Percentiles rank a stretch among this genome's conserved stretches.
These are phyloP conservation scores for Plasmopara muralis DNA, from an alignment of 352 stramenopile species.

Conservation along the genomic window DNA sequence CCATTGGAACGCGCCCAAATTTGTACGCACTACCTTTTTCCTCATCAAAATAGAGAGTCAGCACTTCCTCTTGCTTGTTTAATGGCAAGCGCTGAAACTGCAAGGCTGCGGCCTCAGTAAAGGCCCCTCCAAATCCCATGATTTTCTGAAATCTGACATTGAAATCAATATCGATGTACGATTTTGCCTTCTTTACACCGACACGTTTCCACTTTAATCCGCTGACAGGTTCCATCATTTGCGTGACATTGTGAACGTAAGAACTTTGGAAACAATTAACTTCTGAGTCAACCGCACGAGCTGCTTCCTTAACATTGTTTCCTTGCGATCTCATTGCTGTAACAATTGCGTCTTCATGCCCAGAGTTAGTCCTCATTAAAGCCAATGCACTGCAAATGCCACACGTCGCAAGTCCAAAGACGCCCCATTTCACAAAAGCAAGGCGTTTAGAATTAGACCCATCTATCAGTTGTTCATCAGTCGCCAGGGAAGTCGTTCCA, in stretches of 20 bases:
- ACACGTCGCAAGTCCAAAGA: conserved; percentile 22
- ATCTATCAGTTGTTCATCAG: conserved; percentile 17
- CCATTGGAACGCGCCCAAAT: conserved; percentile 87
- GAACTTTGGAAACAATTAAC: conserved; percentile 59
- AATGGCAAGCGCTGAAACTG: conserved; percentile 77
- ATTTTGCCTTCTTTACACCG: conserved; percentile 9
- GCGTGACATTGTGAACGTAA: conserved; percentile 45
- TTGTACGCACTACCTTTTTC: conserved; percentile 70
- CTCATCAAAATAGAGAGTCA: conserved; percentile 85
- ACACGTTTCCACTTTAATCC: conserved; percentile 33
- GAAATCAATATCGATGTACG: conserved; percentile 45
- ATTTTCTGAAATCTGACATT: conserved; percentile 62
- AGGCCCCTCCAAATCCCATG: conserved; percentile 87
- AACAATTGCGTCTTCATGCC: conserved; percentile 14
- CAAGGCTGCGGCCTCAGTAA: conserved; percentile 85
- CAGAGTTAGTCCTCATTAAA: conserved; percentile 12
- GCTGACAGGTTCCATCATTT: conserved; percentile 53
- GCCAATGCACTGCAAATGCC: conserved; percentile 20
- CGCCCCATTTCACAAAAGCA: conserved; percentile 21
- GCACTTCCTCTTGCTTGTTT: conserved; percentile 74
- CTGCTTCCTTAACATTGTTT: conserved; percentile 7
- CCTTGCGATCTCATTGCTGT: conserved; percentile 4
- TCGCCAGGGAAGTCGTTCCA: conserved; percentile 27
- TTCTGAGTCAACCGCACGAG: conserved; percentile 9
- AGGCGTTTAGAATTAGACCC: conserved; percentile 8